A percentile compares a stretch with the other conserved stretches of the same genome.
phyloP scores from a whole-genome alignment of 1,284 basidiomycete species.

The Cronartium quercuum region DNA sequence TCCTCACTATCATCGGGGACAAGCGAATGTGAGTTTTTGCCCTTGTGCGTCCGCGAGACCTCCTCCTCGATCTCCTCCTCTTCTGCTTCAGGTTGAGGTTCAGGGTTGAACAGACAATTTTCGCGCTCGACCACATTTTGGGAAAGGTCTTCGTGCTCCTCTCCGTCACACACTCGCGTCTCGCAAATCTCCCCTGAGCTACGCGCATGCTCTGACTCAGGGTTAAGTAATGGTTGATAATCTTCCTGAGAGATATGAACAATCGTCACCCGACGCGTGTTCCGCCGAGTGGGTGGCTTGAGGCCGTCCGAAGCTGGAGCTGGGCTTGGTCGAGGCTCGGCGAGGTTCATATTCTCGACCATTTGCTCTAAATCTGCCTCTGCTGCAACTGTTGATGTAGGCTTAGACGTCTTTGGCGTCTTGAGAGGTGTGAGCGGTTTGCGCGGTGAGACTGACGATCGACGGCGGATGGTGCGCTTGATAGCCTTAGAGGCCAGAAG shows the following conservation, averaged over 20 bases:
- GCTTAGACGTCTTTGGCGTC: slow-evolving; percentile 18
- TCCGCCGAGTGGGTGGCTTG: background rate
- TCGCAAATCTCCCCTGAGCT: background rate
- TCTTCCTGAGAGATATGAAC: background rate
- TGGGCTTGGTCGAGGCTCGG: background rate
- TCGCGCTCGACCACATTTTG: background rate
- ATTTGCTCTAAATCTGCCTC: background rate
- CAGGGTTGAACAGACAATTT: background rate
- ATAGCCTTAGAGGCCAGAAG: background rate
- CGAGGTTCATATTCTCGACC: background rate
- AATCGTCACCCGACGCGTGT: background rate
- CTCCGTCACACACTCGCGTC: background rate
- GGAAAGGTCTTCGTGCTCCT: background rate
- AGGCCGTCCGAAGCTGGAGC: slow-evolving; percentile 7
- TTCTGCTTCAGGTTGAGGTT: background rate
- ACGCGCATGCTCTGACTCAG: background rate
- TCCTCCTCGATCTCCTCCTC: background rate
- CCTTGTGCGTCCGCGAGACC: background rate
- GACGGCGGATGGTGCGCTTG: slow-evolving; percentile 5
- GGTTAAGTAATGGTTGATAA: background rate
- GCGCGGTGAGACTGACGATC: slow-evolving; percentile 2
- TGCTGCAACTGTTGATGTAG: background rate
- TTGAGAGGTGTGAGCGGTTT: background rate
- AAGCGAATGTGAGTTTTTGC: background rate
- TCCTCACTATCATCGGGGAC: background rate